Base-by-base conservation (phyloP, 257 asterid genomes). In the Petrea volubilis region DNA sequence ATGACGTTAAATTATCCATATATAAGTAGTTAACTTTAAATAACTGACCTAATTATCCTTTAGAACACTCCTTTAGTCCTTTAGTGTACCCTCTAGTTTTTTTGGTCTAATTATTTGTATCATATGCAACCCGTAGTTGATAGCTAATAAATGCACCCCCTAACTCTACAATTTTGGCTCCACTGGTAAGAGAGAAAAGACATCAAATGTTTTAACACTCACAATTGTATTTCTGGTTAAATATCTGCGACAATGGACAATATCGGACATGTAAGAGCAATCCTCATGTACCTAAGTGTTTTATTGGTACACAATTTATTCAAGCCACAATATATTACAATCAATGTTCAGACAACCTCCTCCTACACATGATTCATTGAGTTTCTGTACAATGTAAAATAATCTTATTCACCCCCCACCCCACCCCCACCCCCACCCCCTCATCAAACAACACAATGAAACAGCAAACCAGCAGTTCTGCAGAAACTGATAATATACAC, bases 241-340 rank as follows among this genome's bases (percentile, higher is more conserved):
- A n/a, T n/a, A n/a, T n/a, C n/a, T n/a, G n/a, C n/a, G n/a, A n/a
- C n/a, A n/a, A n/a, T n/a, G n/a, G n/a, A n/a, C n/a, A n/a, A n/a
- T n/a, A 8, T 18, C 33, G 21, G n/a, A 40, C 23, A 25, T 38
- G 20, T 28, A 31, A n/a, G 34, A 55, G 12, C 78, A 65, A 73
- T n/a, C 20, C 46, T n/a, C 18, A 50, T 49, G 63, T 49, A 49
- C 63, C 61, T 10, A 7, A 7, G n/a, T 7, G 21, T 12, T 44
- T 47, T 24, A 31, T 46, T 34, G 67, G 60, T 33, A 57, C 81
- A 64, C 11, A 25, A 12, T 31, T 65, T 62, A 67, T 67, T 23
- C 79, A 74, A 70, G 38, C 69, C 77, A 63, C 21, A 43, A 28
- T 74, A 78, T 63, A 58, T 78, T 73, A 78, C 82, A 78, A 51